Evolutionary conservation across 2,329 filamentous ascomycete genomes (phyloP), one percentile per base, ranked within the genome.

Genomic region (Phaeosphaeriaceae sp.): DNA sequence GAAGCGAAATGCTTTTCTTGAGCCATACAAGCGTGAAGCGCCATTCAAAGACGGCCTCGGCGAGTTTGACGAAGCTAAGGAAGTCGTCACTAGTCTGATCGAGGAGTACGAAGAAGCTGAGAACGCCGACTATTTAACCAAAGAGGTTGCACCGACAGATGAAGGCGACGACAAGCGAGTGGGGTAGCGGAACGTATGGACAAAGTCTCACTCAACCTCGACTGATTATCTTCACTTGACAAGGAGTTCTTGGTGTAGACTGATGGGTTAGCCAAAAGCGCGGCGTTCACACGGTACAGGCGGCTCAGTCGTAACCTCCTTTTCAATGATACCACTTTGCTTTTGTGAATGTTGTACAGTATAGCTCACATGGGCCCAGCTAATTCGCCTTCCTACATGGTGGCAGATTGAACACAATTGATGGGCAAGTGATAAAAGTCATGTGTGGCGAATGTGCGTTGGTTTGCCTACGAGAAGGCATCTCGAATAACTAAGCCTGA

Each of bases 51-150:
- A 98, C 65, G 95, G 93, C 45, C 82, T 99, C 44, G 87, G 91
- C 67, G 94, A 99, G 78, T 99, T 99, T 70, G 96, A 99, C 76
- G 93, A 97, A 78, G 91, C 95, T 33, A 88, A 91, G 66, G 90
- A 95, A 73, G 94, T 98, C 5, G 94, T 98, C 20, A 88, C 89
- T 70, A 94, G 97, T 76, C 81, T 98, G 62, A 94, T 98, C 73
- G 86, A 88, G 51, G 95, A 99, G 82, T 99, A 99, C 76, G 94
- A 98, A 80, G 93, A 94, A 27, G 95, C 95, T 4, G 95, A 99
- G 78, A 86, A 91, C 73, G 88, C 91, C 33, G 90, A 96, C 72
- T 99, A 99, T 76, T 82, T 99, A 51, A 94, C 90, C 72, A 91
- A 91, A 9, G 89, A 83, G 22, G 85, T 83, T 5, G 79, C 79